Conservation (phyloP, 257 asterid genomes). For the Sherardia arvensis region DNA sequence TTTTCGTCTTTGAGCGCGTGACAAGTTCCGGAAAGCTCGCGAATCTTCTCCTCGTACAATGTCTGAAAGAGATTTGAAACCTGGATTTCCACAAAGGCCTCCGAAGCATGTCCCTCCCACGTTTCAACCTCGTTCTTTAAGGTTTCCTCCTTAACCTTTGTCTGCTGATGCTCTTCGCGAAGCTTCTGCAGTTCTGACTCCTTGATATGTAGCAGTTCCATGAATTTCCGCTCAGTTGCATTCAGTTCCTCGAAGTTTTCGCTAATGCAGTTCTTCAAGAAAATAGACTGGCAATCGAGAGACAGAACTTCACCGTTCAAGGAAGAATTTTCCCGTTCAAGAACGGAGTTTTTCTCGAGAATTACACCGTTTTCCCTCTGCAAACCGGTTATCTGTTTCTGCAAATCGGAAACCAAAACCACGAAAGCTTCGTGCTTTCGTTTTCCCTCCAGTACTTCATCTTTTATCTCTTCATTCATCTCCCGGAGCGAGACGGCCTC, state of each 20-base stretch:
- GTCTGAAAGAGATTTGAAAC: constrained; percentile 41
- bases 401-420: constrained; percentile 35
- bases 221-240: constrained; percentile 39
- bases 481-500: constrained; percentile 35
- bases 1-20: constrained; percentile 39
- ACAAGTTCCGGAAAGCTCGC: constrained; percentile 48
- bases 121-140: constrained; percentile 33
- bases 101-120: constrained; percentile 47
- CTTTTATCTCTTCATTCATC: constrained; percentile 39
- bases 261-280: constrained; percentile 40
- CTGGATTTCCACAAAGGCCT: constrained; percentile 52
- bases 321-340: constrained; percentile 54
- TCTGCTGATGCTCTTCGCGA: constrained; percentile 27
- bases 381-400: constrained; percentile 26
- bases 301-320: constrained; percentile 37
- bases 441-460: constrained; percentile 41
- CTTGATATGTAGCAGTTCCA: constrained; percentile 28
- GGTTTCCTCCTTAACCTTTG: constrained; percentile 33
- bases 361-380: constrained; percentile 33
- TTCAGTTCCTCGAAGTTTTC: constrained; percentile 45
- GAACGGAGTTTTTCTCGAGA: constrained; percentile 25
- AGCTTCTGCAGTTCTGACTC: constrained; percentile 43
- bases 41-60: constrained; percentile 63
- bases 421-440: constrained; percentile 35
- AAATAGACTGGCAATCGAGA: constrained; percentile 38